These are phyloP conservation scores for Russula compacta DNA, from an alignment of 768 basidiomycete genomes.

Conservation along the genomic window DNA sequence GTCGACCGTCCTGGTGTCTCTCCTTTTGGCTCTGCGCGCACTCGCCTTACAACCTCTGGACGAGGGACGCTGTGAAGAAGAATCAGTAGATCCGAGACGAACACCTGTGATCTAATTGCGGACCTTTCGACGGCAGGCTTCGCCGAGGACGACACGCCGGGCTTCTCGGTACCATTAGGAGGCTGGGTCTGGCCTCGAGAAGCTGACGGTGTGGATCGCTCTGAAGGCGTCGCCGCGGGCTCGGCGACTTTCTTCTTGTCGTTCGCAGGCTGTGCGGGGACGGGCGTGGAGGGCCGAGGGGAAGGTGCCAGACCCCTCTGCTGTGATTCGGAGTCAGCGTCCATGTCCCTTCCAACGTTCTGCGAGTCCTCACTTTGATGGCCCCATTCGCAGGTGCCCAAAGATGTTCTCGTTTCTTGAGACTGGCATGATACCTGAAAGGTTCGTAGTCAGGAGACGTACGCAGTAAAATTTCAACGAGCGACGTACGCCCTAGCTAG, in stretches of 20 bases:
- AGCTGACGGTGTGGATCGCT: conserved; percentile 37
- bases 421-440: conserved; percentile 57
- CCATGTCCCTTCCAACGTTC: not conserved
- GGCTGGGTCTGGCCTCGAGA: conserved; percentile 45
- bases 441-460: conserved; percentile 8
- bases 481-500: conserved; percentile 60
- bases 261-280: conserved; percentile 11
- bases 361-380: conserved; percentile 27
- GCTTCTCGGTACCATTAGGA: conserved; percentile 26
- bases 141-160: conserved; percentile 30
- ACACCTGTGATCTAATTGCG: conserved; percentile 3
- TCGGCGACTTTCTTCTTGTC: conserved; percentile 25
- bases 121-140: conserved; percentile 66
- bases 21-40: conserved; percentile 32
- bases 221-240: conserved; percentile 13
- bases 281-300: conserved; percentile 9
- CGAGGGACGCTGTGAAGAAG: conserved; percentile 48
- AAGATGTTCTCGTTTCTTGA: conserved; percentile 62
- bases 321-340: not conserved
- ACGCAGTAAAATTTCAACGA: not conserved
- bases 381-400: conserved; percentile 34
- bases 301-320: conserved; percentile 14
- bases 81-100: conserved; percentile 8
- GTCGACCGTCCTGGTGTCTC: conserved; percentile 27
- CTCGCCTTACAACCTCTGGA: conserved; percentile 70